Evolutionary conservation across 2,329 filamentous ascomycete species (phyloP).

Genomic region (Didymella lethalis): DNA sequence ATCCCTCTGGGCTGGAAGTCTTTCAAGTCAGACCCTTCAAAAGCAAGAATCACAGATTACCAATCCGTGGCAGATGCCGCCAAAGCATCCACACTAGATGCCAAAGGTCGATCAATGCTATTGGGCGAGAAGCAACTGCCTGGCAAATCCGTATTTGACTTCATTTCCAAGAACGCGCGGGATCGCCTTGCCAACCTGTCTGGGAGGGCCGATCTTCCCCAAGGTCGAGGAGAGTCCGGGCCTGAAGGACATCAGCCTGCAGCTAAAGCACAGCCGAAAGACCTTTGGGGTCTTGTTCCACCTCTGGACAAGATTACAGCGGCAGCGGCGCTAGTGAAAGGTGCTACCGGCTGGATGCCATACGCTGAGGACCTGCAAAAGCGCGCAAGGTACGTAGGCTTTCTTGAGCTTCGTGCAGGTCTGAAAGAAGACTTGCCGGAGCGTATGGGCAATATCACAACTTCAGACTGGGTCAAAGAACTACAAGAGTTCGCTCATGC

Average conservation of each 20-base stretch:
- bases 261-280: constrained; percentile 68
- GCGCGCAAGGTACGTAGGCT: constrained; percentile 78
- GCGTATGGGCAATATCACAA: constrained; percentile 59
- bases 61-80: constrained; percentile 79
- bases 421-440: constrained; percentile 64
- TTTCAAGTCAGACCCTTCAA: constrained; percentile 46
- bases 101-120: constrained; percentile 77
- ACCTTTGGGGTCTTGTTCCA: constrained; percentile 58
- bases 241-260: constrained; percentile 71
- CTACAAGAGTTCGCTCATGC: constrained; percentile 78
- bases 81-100: constrained; percentile 76
- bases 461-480: constrained; percentile 82
- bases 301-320: constrained; percentile 53
- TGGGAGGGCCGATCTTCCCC: constrained; percentile 78
- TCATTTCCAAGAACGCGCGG: constrained; percentile 78
- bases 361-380: constrained; percentile 86
- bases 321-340: constrained; percentile 56
- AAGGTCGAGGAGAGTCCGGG: constrained; percentile 74
- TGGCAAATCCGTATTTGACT: constrained; percentile 96
- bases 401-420: constrained; percentile 79
- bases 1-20: constrained; percentile 79
- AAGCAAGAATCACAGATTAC: constrained; percentile 51
- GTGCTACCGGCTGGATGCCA: constrained; percentile 73
- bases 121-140: constrained; percentile 83
- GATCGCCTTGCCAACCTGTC: constrained; percentile 78